Conservation (phyloP, 805 yeast species). For the Metschnikowia kofuensis region DNA sequence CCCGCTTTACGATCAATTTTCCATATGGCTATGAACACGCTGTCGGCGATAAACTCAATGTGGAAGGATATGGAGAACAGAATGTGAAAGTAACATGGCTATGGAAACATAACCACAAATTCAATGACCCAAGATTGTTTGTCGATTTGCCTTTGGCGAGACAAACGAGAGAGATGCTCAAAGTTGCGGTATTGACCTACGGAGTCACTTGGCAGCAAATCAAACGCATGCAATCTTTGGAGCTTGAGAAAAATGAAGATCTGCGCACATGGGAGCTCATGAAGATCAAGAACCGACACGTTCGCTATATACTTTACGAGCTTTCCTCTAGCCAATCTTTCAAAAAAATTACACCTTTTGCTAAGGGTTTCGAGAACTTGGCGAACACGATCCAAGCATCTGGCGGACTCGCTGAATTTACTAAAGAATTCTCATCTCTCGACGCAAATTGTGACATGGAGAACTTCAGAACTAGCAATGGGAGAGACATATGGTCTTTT, state of each 20-base stretch:
- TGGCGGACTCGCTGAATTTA: neutral
- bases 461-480: neutral
- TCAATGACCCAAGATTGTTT: neutral
- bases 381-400: neutral
- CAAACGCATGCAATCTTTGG: neutral
- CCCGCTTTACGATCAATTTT: neutral
- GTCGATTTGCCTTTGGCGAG: neutral
- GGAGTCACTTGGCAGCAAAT: neutral
- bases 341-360: neutral
- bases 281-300: neutral
- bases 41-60: neutral
- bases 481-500: neutral
- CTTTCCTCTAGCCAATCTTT: neutral
- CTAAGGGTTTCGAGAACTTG: neutral
- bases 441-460: neutral
- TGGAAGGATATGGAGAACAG: neutral
- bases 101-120: neutral
- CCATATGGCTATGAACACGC: neutral
- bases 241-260: neutral
- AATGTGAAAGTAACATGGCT: neutral
- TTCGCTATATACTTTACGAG: neutral
- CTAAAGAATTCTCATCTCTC: neutral
- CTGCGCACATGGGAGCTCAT: neutral
- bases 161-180: neutral
- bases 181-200: neutral